Conservation (phyloP, 1,139 yeast genomes). For the Hansenula sp. region DNA sequence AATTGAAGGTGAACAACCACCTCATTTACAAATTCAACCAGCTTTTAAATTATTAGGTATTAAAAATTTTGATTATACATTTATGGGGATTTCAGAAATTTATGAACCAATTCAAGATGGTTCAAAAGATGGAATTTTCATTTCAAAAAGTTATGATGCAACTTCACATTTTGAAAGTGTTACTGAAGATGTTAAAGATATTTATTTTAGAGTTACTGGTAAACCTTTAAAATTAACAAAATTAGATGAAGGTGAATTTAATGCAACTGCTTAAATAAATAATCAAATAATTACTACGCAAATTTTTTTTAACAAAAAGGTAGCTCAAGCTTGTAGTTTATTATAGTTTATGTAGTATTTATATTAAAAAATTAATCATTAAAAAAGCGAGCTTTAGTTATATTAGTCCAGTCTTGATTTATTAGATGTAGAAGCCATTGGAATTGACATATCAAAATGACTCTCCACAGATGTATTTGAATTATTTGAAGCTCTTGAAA, state of each 20-base stretch:
- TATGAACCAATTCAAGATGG: slow-evolving; percentile 90
- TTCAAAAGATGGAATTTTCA: slow-evolving; percentile 66
- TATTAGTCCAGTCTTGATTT: slow-evolving; percentile 5
- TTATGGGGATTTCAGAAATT: slow-evolving; percentile 92
- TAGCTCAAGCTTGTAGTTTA: no score
- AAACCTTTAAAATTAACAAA: slow-evolving; percentile 70
- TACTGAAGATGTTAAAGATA: slow-evolving; percentile 94
- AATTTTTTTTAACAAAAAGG: no score
- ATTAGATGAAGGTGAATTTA: slow-evolving; percentile 22
- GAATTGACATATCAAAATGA: slow-evolving; percentile 17
- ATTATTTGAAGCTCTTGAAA: slow-evolving; percentile 22
- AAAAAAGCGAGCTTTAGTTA: no score
- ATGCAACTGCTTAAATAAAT: slow-evolving; percentile 17
- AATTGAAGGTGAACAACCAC: slow-evolving; percentile 92
- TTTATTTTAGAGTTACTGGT: slow-evolving; percentile 88
- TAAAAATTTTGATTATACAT: slow-evolving; percentile 41
- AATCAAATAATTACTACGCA: no score
- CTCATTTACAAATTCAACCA: slow-evolving; percentile 89
- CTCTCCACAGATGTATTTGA: slow-evolving; percentile 22
- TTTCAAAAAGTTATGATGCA: slow-evolving; percentile 90
- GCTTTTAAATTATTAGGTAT: slow-evolving; percentile 90
- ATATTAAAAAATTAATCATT: no score
- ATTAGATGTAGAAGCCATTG: neutral
- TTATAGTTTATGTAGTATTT: neutral
- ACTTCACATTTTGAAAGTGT: slow-evolving; percentile 94